phyloP scores from a whole-genome alignment of 2,329 filamentous ascomycete species.

The Colletotrichum ledebouriae region DNA sequence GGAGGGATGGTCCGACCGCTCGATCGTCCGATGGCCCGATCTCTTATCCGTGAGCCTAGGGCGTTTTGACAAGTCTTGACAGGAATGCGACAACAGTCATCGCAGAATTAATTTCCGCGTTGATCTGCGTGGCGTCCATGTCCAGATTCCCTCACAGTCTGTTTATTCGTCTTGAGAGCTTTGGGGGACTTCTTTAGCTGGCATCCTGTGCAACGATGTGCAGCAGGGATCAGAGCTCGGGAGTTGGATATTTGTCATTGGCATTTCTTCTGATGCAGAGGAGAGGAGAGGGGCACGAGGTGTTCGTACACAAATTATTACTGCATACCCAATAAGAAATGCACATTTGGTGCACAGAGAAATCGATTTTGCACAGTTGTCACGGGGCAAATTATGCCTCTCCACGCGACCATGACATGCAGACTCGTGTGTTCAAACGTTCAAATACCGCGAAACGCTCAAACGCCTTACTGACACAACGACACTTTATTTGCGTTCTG shows the following conservation, averaged over 20 bases:
- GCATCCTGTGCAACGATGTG: not conserved
- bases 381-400: no score
- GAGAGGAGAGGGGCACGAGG: not conserved
- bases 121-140: slow-evolving; percentile 6
- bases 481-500: not conserved
- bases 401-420: not conserved
- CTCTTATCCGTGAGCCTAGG: not conserved
- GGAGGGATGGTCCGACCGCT: slow-evolving; percentile 12
- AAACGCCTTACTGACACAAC: not conserved
- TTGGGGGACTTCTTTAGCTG: slow-evolving; percentile 12
- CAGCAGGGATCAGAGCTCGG: slow-evolving; percentile 18
- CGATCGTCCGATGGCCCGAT: slow-evolving; percentile 22
- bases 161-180: not conserved
- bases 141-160: not conserved
- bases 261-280: no score
- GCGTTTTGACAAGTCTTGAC: slow-evolving; percentile 8
- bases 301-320: not conserved
- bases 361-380: not conserved
- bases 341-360: not conserved
- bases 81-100: slow-evolving; percentile 13
- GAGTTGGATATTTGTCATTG: slow-evolving; percentile 13
- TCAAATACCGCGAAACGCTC: not conserved
- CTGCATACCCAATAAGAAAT: not conserved
- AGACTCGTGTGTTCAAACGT: not conserved
- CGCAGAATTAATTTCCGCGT: not conserved